Conservation (phyloP, 73 alveolate species). For the Paramecium sonneborni region DNA sequence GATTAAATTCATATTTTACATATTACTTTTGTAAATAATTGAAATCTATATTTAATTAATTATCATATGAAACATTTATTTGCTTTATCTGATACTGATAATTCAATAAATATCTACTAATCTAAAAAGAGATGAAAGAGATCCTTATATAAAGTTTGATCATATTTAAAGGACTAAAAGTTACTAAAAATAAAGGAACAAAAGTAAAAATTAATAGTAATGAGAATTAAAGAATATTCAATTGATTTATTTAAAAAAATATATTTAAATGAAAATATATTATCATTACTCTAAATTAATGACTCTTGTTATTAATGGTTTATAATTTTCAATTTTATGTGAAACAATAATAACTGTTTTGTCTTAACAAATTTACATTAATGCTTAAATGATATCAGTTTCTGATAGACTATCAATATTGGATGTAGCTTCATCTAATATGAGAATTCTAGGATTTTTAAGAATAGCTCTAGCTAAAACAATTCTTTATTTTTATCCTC, state of each 20-base stretch:
- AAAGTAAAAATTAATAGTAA: too few species aligned
- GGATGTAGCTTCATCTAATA: slow-evolving; percentile 65
- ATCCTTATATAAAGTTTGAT: too few species aligned
- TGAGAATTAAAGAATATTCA: too few species aligned
- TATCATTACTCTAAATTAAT: slow-evolving; percentile 32
- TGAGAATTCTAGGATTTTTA: slow-evolving; percentile 60
- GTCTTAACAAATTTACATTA: slow-evolving; percentile 38
- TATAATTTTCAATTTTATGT: slow-evolving; percentile 53
- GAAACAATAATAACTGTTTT: slow-evolving; percentile 51
- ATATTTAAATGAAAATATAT: background rate
- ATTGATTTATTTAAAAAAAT: too few species aligned
- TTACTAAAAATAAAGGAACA: too few species aligned
- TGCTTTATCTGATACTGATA: too few species aligned
- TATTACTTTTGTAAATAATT: background rate
- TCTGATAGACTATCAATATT: slow-evolving; percentile 48
- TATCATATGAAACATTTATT: background rate
- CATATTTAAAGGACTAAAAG: too few species aligned
- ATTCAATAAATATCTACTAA: too few species aligned
- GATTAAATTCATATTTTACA: background rate
- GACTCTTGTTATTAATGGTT: slow-evolving; percentile 23
- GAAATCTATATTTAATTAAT: background rate
- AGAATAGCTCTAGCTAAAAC: slow-evolving; percentile 63
- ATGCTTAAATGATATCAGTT: slow-evolving; percentile 49
- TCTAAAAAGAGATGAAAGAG: too few species aligned
- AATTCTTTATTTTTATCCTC: slow-evolving; percentile 61